Percentiles rank a stretch among this genome's conserved stretches.
phyloP scores from a whole-genome alignment of 2,329 filamentous ascomycete genomes.

The Colletotrichum limetticola region DNA sequence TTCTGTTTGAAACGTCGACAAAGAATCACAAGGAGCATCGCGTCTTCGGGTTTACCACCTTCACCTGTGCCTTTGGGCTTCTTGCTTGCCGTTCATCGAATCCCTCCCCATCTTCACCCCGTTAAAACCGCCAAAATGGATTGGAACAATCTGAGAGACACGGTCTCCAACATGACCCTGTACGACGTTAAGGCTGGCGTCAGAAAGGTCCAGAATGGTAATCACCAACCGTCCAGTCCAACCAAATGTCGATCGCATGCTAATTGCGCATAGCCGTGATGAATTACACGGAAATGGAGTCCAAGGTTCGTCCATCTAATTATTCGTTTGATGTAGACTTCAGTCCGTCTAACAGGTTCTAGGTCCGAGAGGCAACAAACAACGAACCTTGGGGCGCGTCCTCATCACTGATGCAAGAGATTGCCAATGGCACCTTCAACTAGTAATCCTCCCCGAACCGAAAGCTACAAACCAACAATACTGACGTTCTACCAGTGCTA shows the following conservation, averaged over 20 bases:
- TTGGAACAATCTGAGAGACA: conserved; percentile 84
- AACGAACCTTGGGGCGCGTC: conserved; percentile 97
- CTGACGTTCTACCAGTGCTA: conserved; percentile 70
- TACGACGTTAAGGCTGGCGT: conserved; percentile 97
- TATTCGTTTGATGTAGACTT: conserved; percentile 3
- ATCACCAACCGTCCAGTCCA: conserved; percentile 40
- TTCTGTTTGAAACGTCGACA: conserved; percentile 36
- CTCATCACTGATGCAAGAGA: conserved; percentile 92
- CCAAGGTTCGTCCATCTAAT: conserved; percentile 59
- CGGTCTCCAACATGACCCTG: conserved; percentile 90
- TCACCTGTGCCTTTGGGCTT: conserved; percentile 16
- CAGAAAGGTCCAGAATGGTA: conserved; percentile 97
- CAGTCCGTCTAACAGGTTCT: conserved; percentile 37
- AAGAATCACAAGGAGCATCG: conserved; percentile 19
- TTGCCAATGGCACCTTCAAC: conserved; percentile 96
- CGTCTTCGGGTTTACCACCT: background rate
- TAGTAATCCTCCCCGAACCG: conserved; percentile 70
- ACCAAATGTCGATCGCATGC: conserved; percentile 25
- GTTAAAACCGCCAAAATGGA: conserved; percentile 71
- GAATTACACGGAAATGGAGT: conserved; percentile 97
- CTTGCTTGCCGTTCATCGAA: conserved; percentile 9
- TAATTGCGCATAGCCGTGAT: conserved; percentile 78
- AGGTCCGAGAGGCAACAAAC: conserved; percentile 98
- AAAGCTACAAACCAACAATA: background rate
- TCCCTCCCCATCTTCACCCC: background rate